These are phyloP conservation scores for Rubia balearica DNA, from an alignment of 305 asterid genomes.

Conservation along the genomic window DNA sequence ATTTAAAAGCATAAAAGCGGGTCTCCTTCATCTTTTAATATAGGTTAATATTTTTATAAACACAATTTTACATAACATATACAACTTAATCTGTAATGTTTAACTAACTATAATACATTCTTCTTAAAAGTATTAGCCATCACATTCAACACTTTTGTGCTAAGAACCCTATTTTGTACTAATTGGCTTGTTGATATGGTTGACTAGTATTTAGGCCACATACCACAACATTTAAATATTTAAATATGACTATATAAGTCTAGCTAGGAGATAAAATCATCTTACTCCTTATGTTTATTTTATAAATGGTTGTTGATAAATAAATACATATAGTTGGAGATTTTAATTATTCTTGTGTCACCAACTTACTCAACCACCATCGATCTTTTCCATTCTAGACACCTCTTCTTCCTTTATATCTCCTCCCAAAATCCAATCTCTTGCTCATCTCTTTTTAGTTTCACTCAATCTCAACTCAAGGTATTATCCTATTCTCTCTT, in stretches of 20 bases:
- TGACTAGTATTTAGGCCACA: background rate
- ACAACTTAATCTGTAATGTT: too few species aligned
- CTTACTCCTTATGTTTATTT: too few species aligned
- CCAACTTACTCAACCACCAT: constrained; percentile 14
- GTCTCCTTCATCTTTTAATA: too few species aligned
- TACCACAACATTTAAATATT: too few species aligned
- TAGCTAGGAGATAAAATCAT: background rate
- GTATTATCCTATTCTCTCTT: constrained; percentile 11
- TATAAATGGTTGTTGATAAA: background rate
- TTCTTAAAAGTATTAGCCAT: background rate
- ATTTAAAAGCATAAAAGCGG: too few species aligned
- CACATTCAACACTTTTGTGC: background rate
- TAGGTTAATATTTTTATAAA: too few species aligned
- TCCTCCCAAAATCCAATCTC: constrained; percentile 12
- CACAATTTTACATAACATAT: too few species aligned
- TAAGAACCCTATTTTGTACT: background rate
- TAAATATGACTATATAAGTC: background rate
- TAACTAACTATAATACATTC: too few species aligned
- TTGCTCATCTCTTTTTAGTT: constrained; percentile 15
- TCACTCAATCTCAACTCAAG: constrained; percentile 18
- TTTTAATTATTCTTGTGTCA: constrained; percentile 8
- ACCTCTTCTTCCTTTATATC: background rate
- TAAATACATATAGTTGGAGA: background rate
- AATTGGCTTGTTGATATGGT: background rate
- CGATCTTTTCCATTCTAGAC: constrained; percentile 3